Conservation (phyloP, 495 filamentous ascomycete genomes). For the Aspergillus nidulans region DNA sequence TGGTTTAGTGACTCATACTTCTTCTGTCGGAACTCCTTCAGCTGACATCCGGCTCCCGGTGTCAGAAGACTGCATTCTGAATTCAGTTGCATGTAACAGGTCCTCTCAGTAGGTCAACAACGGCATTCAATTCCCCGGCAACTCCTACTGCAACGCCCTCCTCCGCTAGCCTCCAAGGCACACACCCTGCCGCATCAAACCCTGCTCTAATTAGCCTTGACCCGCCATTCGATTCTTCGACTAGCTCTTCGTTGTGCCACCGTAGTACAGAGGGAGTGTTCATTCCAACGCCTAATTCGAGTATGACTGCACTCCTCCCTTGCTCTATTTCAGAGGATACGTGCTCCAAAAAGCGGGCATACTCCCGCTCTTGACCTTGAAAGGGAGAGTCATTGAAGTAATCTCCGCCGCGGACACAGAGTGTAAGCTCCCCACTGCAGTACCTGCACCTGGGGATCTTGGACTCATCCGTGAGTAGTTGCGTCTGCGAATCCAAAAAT, state of each 20-base stretch:
- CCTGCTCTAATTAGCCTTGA: constrained; percentile 21
- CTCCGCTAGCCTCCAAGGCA: constrained; percentile 22
- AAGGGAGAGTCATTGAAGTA: constrained; percentile 22
- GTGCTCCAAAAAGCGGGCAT: constrained; percentile 9
- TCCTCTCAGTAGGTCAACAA: constrained; percentile 2
- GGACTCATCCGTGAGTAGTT: constrained; percentile 15
- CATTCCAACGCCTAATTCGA: constrained; percentile 26
- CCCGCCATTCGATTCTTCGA: constrained; percentile 5
- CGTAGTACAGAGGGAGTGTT: constrained; percentile 26
- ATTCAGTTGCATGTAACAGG: too few relatives aligned
- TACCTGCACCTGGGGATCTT: constrained; percentile 17
- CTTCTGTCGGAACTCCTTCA: too few relatives aligned
- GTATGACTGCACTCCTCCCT: constrained; percentile 9
- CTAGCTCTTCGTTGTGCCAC: constrained; percentile 25
- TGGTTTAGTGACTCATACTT: too few relatives aligned
- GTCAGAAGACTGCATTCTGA: too few relatives aligned
- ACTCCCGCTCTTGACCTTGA: constrained; percentile 13
- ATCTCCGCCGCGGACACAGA: constrained; percentile 22
- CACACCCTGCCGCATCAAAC: constrained; percentile 23
- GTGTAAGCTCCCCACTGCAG: constrained; percentile 19
- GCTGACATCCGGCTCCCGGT: too few relatives aligned
- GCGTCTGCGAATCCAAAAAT: constrained; percentile 17
- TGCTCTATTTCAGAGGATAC: not conserved
- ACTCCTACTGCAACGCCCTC: constrained; percentile 17
- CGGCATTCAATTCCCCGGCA: constrained; percentile 6